Percentiles rank a stretch among this genome's conserved stretches.
Conservation (phyloP, 2,329 filamentous ascomycete species). For the Pseudocercospora cruenta region DNA sequence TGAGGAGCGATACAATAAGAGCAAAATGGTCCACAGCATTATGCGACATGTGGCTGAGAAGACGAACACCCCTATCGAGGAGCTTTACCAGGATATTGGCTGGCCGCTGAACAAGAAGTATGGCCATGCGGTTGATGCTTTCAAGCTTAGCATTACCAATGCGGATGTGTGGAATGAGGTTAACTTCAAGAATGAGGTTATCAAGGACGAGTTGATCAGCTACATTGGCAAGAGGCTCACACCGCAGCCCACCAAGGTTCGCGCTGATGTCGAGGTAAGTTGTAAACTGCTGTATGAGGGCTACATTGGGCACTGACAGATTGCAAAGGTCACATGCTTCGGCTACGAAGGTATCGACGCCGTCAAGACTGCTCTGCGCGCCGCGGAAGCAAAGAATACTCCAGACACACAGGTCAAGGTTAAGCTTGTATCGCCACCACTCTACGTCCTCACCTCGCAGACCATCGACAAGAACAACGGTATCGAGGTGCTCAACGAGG, state of each 20-base stretch:
- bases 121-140: conserved; percentile 94
- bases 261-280: conserved; percentile 83
- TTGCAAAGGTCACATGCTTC: conserved; percentile 71
- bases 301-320: too few relatives aligned
- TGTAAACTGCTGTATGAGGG: too few relatives aligned
- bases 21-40: conserved; percentile 98
- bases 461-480: conserved; percentile 90
- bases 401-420: conserved; percentile 95
- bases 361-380: conserved; percentile 88
- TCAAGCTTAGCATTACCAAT: conserved; percentile 99
- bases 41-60: conserved; percentile 99
- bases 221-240: conserved; percentile 98
- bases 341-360: conserved; percentile 98
- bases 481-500: conserved; percentile 81
- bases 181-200: conserved; percentile 80
- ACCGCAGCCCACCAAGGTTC: conserved; percentile 97
- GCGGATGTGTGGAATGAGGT: conserved; percentile 95
- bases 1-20: conserved; percentile 99
- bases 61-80: conserved; percentile 90
- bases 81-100: conserved; percentile 88
- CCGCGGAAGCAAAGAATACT: conserved; percentile 90
- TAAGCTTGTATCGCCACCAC: conserved; percentile 93
- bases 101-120: conserved; percentile 99
- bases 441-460: conserved; percentile 94
- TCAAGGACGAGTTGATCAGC: conserved; percentile 85